phyloP scores from a whole-genome alignment of 495 filamentous ascomycete species.

The Xylaria acuta region DNA sequence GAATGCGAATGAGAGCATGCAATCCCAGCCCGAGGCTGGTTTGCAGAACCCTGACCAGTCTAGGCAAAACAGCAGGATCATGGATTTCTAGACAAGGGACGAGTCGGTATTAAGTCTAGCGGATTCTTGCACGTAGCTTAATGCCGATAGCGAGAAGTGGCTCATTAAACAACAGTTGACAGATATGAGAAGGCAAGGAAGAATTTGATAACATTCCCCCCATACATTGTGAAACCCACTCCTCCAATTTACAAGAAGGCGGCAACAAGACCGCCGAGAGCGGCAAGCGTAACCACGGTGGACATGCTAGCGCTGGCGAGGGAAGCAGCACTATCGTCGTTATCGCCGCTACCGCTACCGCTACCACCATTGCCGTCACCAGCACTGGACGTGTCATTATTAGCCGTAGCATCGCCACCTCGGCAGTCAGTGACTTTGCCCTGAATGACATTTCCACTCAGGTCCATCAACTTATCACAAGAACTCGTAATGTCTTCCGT shows the following conservation, averaged over 20 bases:
- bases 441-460: constrained; percentile 59
- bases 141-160: constrained; percentile 32
- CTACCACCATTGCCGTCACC: constrained; percentile 34
- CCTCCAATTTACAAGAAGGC: constrained; percentile 39
- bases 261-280: constrained; percentile 45
- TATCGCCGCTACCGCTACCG: constrained; percentile 15
- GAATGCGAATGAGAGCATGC: neutral
- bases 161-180: constrained; percentile 38
- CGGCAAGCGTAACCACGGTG: constrained; percentile 47
- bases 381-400: constrained; percentile 46
- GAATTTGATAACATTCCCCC: constrained; percentile 10
- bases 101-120: constrained; percentile 46
- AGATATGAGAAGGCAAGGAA: constrained; percentile 36
- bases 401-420: constrained; percentile 51
- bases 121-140: constrained; percentile 39
- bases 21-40: neutral
- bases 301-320: constrained; percentile 43
- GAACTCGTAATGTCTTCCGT: constrained; percentile 64
- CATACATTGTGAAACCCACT: constrained; percentile 9
- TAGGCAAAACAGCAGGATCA: constrained; percentile 7
- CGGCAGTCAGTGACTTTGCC: constrained; percentile 66
- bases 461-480: constrained; percentile 55
- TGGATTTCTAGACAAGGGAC: constrained; percentile 31
- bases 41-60: neutral
- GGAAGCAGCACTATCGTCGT: constrained; percentile 41